Conservation (phyloP, 176 grass and related monocot species). For the Stipa capillata region DNA sequence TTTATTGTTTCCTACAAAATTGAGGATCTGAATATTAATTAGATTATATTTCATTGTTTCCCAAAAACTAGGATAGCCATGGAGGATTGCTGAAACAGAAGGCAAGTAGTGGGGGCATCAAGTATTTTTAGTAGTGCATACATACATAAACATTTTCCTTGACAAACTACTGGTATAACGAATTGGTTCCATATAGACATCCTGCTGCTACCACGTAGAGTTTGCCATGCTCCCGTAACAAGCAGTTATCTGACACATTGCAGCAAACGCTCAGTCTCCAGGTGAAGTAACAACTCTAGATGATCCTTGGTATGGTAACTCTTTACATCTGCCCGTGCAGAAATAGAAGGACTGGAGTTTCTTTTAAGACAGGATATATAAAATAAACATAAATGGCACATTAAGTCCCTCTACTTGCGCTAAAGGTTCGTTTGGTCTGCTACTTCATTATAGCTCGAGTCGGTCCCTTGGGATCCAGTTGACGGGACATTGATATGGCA, state of each 20-base stretch:
- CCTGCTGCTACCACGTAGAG: background rate
- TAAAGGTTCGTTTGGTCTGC: background rate
- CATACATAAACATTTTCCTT: background rate
- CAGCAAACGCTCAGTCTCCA: background rate
- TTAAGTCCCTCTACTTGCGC: no score
- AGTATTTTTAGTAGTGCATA: background rate
- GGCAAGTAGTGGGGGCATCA: background rate
- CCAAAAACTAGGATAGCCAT: background rate
- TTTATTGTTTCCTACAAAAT: background rate
- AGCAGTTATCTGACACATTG: background rate
- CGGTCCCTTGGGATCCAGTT: background rate
- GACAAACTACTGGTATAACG: background rate
- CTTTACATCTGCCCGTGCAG: background rate
- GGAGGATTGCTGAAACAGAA: no score
- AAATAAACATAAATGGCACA: constrained; percentile 1
- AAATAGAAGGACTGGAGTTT: background rate
- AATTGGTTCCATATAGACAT: background rate
- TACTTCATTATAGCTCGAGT: background rate
- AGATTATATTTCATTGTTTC: background rate
- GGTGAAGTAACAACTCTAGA: background rate
- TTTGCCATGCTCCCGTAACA: background rate
- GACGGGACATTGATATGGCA: background rate
- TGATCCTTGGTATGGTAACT: background rate
- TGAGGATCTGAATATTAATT: background rate
- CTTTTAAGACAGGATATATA: background rate